Percentiles rank a stretch among this genome's conserved stretches.
Evolutionary conservation across 2,329 filamentous ascomycete genomes (phyloP).

Genomic region (Aaosphaeria pasadenensis): DNA sequence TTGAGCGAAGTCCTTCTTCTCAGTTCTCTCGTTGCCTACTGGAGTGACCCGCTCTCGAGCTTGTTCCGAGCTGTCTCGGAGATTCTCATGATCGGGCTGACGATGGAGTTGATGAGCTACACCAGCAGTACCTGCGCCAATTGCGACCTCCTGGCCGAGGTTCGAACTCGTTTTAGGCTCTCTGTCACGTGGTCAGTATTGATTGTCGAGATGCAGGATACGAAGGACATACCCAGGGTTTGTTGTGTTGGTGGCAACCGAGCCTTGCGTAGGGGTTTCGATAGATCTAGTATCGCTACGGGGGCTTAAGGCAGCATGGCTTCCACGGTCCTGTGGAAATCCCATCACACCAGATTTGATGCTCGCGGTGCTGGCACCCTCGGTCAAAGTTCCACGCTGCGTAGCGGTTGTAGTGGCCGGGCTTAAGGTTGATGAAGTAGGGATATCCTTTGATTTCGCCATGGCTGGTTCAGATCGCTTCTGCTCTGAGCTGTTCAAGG

Average conservation of each 20-base stretch:
- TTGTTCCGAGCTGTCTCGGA: neutral
- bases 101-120: conserved; percentile 5
- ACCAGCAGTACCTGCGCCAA: conserved; percentile 4
- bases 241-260: neutral
- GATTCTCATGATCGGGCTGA: conserved; percentile 5
- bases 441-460: neutral
- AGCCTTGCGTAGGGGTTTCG: neutral
- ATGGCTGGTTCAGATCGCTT: conserved; percentile 3
- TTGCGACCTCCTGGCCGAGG: conserved; percentile 2
- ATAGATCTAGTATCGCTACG: conserved; percentile 2
- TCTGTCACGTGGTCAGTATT: conserved; percentile 1
- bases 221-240: no score
- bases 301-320: conserved; percentile 25
- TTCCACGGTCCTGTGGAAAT: conserved; percentile 15
- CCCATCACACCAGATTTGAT: conserved; percentile 42
- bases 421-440: conserved; percentile 5
- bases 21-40: neutral
- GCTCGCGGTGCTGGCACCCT: conserved; percentile 29
- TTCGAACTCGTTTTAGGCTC: conserved; percentile 1
- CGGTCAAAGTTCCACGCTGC: conserved; percentile 6
- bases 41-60: neutral
- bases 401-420: conserved; percentile 13
- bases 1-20: neutral
- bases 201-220: no score
- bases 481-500: conserved; percentile 9